A percentile compares a stretch with the other conserved stretches of the same genome.
phyloP scores from a whole-genome alignment of 2,329 filamentous ascomycete species.

The Monilinia fructicola region DNA sequence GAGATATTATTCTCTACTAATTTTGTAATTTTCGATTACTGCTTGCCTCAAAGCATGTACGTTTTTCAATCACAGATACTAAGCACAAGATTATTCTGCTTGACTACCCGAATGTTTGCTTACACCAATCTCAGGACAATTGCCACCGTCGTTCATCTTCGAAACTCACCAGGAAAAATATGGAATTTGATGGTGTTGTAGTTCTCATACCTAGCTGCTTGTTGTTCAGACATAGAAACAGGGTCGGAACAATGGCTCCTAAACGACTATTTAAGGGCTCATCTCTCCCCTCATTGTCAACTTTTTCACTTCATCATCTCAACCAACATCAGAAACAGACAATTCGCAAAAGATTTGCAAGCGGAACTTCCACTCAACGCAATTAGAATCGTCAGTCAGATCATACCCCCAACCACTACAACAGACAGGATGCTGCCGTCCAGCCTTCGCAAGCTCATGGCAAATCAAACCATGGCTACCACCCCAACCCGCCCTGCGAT shows the following conservation, averaged over 20 bases:
- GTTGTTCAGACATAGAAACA: neutral
- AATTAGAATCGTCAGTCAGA: conserved; percentile 8
- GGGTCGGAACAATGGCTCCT: neutral
- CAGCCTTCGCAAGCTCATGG: neutral
- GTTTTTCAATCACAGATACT: neutral
- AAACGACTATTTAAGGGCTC: neutral
- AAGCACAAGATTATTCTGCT: neutral
- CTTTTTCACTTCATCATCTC: neutral
- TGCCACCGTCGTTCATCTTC: neutral
- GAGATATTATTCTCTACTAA: neutral
- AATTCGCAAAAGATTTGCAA: neutral
- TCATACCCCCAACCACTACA: neutral
- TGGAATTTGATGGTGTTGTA: neutral
- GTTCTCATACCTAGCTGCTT: neutral
- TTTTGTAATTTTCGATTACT: neutral
- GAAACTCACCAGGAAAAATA: neutral
- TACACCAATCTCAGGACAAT: neutral
- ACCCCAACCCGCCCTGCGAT: neutral
- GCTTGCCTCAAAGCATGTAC: neutral
- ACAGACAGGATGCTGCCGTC: neutral
- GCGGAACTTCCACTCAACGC: neutral
- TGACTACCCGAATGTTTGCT: neutral
- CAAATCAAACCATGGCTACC: neutral
- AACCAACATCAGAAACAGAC: neutral
- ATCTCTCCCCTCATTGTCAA: neutral